phyloP scores from a whole-genome alignment of 2,329 filamentous ascomycete species.

The Myrmaecium sp. region DNA sequence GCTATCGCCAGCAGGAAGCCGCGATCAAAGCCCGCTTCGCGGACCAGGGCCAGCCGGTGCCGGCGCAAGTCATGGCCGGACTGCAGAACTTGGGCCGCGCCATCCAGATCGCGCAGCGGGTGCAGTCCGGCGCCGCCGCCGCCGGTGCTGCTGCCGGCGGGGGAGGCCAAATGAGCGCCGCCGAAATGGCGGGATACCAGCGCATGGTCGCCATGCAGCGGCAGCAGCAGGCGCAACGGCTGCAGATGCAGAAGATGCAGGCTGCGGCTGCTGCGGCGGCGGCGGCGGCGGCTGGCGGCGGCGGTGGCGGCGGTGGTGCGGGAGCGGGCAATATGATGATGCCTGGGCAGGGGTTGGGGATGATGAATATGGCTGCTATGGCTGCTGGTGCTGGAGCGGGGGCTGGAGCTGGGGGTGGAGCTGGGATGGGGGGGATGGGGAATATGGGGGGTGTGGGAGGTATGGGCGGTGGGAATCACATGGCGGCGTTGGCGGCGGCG shows the following conservation, averaged over 20 bases:
- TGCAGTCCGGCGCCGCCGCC: slow-evolving; percentile 9
- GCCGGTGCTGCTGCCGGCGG: slow-evolving; percentile 17
- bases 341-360: no score
- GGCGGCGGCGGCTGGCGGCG: no score
- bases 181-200: not conserved
- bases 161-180: slow-evolving; percentile 10
- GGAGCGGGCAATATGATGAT: no score
- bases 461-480: slow-evolving; percentile 7
- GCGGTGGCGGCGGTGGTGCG: slow-evolving; percentile 7
- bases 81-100: no score
- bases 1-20: not conserved
- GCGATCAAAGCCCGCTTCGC: no score
- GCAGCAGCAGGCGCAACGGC: slow-evolving; percentile 16
- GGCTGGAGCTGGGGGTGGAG: slow-evolving; percentile 10
- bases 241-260: slow-evolving; percentile 18
- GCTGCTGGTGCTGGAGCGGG: slow-evolving; percentile 10
- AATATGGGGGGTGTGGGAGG: slow-evolving; percentile 5
- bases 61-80: slow-evolving; percentile 5
- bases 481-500: slow-evolving; percentile 3
- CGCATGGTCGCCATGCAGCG: slow-evolving; percentile 9
- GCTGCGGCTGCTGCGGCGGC: slow-evolving; percentile 17
- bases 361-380: slow-evolving; percentile 1
- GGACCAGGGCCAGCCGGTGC: slow-evolving; percentile 6
- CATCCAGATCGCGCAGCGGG: no score
- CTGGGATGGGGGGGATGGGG: slow-evolving; percentile 11